Evolutionary conservation across 768 basidiomycete genomes (phyloP), one percentile per base, ranked within the genome.

Genomic region (Asterophora parasitica): DNA sequence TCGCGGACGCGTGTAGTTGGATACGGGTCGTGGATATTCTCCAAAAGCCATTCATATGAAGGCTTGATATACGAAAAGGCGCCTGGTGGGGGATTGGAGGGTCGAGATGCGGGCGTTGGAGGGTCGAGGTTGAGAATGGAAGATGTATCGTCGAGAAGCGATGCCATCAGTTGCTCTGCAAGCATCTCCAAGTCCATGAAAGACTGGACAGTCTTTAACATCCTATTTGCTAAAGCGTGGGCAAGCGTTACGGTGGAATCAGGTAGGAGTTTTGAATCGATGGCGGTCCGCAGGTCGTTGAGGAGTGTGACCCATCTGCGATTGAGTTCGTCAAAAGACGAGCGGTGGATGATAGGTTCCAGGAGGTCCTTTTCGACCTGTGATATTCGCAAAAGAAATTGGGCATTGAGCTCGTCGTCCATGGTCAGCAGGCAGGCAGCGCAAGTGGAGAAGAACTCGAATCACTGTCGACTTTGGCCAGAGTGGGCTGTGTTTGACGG

Each of bases 21-120:
- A 47, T 82, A 82, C 0, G 81, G 81, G 42, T 79, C 68, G 37
- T 77, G 70, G 0, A 81, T 40, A 37, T 81, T 73, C 0, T 62
- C 41, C 3, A 75, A 4, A 0, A 81, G 54, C 78, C 78, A 81
- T 1, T 44, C 48, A 42, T 71, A 65, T 0, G 69, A 61, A 0
- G 62, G 58, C 20, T 53, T 55, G 34, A 70, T 55, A 44, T 66
- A 67, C 7, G 1, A 13, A 59, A 23, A 6, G 6, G 23, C 16
- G 64, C 52, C 42, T 1, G 12, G 3, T 4, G 28, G 4, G 12
- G 17, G 27, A n/a, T 26, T 11, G 37, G 19, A 19, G 17, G 12
- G 23, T 47, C 23, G 10, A 28, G 17, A 30, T n/a, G 27, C 11
- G 3, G 23, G 23, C 27, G 16, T 15, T 15, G 30, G 6, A 9